Evolutionary conservation across 2,329 filamentous ascomycete species (phyloP).

Genomic region (Alternaria ethzedia): DNA sequence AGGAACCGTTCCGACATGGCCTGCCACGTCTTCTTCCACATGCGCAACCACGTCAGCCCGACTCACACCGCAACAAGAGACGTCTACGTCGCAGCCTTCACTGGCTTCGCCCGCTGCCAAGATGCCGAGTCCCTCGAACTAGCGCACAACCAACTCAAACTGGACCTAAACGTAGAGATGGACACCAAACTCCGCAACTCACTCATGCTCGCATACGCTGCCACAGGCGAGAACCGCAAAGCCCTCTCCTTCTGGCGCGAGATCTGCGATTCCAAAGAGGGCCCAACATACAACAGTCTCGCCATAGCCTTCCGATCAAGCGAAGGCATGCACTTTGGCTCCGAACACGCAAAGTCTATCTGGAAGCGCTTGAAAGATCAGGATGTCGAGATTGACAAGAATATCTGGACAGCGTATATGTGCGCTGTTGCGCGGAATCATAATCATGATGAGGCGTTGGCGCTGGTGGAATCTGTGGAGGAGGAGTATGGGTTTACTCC

Average conservation of each 20-base stretch:
- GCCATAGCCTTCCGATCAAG: slow-evolving; percentile 82
- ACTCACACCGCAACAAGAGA: slow-evolving; percentile 71
- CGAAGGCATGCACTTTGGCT: slow-evolving; percentile 62
- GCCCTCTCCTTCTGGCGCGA: slow-evolving; percentile 84
- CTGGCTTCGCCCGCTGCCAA: slow-evolving; percentile 69
- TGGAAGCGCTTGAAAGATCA: slow-evolving; percentile 75
- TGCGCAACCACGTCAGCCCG: slow-evolving; percentile 76
- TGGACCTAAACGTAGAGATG: slow-evolving; percentile 81
- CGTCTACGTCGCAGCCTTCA: slow-evolving; percentile 79
- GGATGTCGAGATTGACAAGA: slow-evolving; percentile 77
- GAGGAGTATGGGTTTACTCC: slow-evolving; percentile 70
- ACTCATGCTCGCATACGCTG: slow-evolving; percentile 84
- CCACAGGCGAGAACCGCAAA: slow-evolving; percentile 68
- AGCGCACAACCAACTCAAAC: slow-evolving; percentile 92
- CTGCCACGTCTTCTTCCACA: slow-evolving; percentile 85
- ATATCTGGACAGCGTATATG: slow-evolving; percentile 78
- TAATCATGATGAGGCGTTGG: slow-evolving; percentile 70
- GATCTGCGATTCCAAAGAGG: slow-evolving; percentile 82
- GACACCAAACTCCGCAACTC: slow-evolving; percentile 80
- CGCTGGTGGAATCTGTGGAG: slow-evolving; percentile 71
- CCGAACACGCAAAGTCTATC: slow-evolving; percentile 59
- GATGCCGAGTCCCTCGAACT: slow-evolving; percentile 72
- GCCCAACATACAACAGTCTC: slow-evolving; percentile 81
- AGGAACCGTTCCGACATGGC: slow-evolving; percentile 84
- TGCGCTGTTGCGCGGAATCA: slow-evolving; percentile 77